Base-by-base conservation (phyloP, 2,329 filamentous ascomycete species). In the Ceratocystis ficicola region DNA sequence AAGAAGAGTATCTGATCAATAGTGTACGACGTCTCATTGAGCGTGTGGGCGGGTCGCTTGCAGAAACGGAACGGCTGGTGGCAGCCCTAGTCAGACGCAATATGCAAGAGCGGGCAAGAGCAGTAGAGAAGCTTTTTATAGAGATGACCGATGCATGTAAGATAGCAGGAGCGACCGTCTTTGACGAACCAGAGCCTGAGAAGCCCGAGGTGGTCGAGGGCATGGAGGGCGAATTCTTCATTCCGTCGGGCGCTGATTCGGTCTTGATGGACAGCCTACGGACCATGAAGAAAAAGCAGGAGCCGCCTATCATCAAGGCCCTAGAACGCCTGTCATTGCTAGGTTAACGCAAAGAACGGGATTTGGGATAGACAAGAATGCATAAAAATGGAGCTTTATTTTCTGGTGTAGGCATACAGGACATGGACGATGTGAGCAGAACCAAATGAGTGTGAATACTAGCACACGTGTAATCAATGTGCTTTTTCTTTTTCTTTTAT, bases 1-100 rank as follows among this genome's bases (percentile, higher is more conserved):
- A 99, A 75, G 93, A 97, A 73, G 94, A 97, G 75, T 99, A 99
- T 74, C 83, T 99, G 4, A 86, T 96, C 67, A 94, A 92, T 74
- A 93, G 87, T 70, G 86, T 97, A 44, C 83, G 87, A 12, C 81
- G 94, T 28, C 80, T 99, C 44, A 83, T 96, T 15, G 90, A 95
- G 74, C 82, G 92, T 44, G 84, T 96, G 25, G 90, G 92, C 74
- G 80, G 79, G 25, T 81, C 87, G 2, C 82, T 85, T 63, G 80
- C 83, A 0, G 94, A 99, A 73, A 83, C 90, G 0, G 82, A 85
- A 72, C 77, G 86, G 17, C 79, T 97, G 6, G 82, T 96, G 0
- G 85, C 88, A 69, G 91, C 88, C 0, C 77, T 97, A 67, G 79
- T 91, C 68, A 82, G 91, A 66, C 79, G 94, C 44, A 84, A 83